Percentiles rank a stretch among this genome's conserved stretches.
Conservation (phyloP, 208 protist species). For the Leishmania gerbilli region DNA sequence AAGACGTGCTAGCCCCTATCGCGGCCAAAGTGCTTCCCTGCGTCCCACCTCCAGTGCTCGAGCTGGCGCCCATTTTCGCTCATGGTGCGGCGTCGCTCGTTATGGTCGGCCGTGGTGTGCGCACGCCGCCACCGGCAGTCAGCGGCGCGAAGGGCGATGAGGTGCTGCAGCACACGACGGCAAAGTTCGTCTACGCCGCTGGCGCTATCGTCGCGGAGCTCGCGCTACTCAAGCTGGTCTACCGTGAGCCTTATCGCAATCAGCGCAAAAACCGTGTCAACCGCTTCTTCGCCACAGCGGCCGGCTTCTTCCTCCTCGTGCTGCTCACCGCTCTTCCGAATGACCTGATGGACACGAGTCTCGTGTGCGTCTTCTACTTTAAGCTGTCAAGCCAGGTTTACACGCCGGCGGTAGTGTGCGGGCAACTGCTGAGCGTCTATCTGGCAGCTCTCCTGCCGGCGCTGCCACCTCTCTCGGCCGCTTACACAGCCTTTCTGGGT, state of each 20-base stretch:
- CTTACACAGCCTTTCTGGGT: conserved; percentile 16
- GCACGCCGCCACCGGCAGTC: conserved; percentile 22
- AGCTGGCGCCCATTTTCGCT: conserved; percentile 33
- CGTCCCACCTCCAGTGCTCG: conserved; percentile 1
- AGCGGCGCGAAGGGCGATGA: conserved; percentile 23
- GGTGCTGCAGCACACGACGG: conserved; percentile 37
- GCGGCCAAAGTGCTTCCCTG: conserved; percentile 2
- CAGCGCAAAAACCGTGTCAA: conserved; percentile 39
- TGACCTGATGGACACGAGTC: conserved; percentile 44
- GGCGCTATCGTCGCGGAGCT: conserved; percentile 51
- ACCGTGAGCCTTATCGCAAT: conserved; percentile 51
- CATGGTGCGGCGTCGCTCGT: conserved; percentile 45
- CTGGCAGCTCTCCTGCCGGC: conserved; percentile 39
- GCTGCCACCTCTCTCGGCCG: conserved; percentile 30
- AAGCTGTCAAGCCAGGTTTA: conserved; percentile 55
- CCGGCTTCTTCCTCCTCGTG: conserved; percentile 48
- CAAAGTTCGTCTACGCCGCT: conserved; percentile 61
- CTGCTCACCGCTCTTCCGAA: conserved; percentile 51
- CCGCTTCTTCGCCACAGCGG: conserved; percentile 34
- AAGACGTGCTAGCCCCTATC: conserved; percentile 5
- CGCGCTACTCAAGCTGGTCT: conserved; percentile 51
- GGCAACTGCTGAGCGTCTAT: conserved; percentile 64
- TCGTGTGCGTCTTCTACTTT: conserved; percentile 45
- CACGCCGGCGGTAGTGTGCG: conserved; percentile 49
- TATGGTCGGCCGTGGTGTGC: conserved; percentile 28